Evolutionary conservation across 129 eudicot species (phyloP).

Genomic region (Chrysanthemum seticuspe): DNA sequence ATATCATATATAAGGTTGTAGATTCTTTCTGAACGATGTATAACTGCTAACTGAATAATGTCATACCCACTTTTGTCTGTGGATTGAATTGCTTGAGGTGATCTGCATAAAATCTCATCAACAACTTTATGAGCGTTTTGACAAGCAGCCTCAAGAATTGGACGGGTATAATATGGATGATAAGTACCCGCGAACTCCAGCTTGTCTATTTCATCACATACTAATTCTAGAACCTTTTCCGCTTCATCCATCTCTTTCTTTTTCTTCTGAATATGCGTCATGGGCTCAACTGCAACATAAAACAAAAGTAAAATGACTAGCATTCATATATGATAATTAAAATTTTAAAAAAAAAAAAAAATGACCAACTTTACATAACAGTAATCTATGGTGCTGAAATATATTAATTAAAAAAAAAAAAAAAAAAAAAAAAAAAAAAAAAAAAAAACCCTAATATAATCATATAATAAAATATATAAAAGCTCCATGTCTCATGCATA

Average conservation of each 20-base stretch:
- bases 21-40: slow-evolving; percentile 22
- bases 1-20: slow-evolving; percentile 18
- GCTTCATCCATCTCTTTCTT: slow-evolving; percentile 1
- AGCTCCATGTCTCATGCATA: no score
- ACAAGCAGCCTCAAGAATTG: slow-evolving; percentile 30
- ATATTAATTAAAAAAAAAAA: no score
- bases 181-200: background rate
- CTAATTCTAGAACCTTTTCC: background rate
- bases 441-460: no score
- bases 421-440: no score
- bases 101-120: background rate
- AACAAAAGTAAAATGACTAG: background rate
- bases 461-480: no score
- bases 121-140: slow-evolving; percentile 23
- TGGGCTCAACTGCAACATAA: background rate
- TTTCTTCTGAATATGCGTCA: slow-evolving; percentile 1
- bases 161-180: slow-evolving; percentile 8
- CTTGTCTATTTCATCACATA: slow-evolving; percentile 16
- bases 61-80: slow-evolving; percentile 5
- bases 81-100: slow-evolving; percentile 1
- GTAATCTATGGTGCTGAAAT: no score
- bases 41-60: slow-evolving; percentile 25
- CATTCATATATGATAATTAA: no score
- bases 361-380: no score
- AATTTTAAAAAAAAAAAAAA: no score